phyloP scores from a whole-genome alignment of 148 eudicot species.

The Dianthus caryophyllus region DNA sequence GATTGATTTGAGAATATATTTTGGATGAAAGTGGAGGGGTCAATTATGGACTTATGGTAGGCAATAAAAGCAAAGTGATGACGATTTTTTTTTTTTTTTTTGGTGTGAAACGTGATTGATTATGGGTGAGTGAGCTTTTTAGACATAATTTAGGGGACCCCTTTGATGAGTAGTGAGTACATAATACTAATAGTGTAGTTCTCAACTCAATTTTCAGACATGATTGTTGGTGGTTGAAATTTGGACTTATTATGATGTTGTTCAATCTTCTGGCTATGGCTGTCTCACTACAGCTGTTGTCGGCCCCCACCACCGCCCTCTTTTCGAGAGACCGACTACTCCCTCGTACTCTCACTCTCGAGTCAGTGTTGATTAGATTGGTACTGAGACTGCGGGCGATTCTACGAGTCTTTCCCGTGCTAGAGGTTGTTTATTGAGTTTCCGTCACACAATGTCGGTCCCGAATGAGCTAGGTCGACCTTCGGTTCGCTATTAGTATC shows the following conservation, averaged over 20 bases:
- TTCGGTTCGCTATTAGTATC: no score
- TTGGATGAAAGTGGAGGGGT: conserved; percentile 13
- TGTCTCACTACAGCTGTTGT: not conserved
- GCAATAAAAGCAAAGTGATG: no score
- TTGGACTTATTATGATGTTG: conserved; percentile 11
- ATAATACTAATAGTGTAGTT: not conserved
- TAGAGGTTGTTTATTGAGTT: no score
- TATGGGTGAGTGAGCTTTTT: not conserved
- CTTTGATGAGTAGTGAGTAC: not conserved
- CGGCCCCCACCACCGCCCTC: not conserved
- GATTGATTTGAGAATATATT: conserved; percentile 15
- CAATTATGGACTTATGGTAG: no score
- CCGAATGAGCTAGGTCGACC: no score
- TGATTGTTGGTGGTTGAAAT: conserved; percentile 12
- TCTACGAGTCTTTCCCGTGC: no score
- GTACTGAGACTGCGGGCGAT: no score
- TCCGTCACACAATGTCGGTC: no score
- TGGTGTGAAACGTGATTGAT: not conserved
- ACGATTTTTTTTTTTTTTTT: no score
- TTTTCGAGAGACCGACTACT: not conserved
- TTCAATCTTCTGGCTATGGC: not conserved
- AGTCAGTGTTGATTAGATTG: no score
- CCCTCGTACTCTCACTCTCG: no score
- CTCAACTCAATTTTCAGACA: not conserved
- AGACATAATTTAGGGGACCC: not conserved